Evolutionary conservation across 192 early-diverging fungal species (phyloP), one percentile per base, ranked within the genome.

Genomic region (Linnemannia schmuckeri): DNA sequence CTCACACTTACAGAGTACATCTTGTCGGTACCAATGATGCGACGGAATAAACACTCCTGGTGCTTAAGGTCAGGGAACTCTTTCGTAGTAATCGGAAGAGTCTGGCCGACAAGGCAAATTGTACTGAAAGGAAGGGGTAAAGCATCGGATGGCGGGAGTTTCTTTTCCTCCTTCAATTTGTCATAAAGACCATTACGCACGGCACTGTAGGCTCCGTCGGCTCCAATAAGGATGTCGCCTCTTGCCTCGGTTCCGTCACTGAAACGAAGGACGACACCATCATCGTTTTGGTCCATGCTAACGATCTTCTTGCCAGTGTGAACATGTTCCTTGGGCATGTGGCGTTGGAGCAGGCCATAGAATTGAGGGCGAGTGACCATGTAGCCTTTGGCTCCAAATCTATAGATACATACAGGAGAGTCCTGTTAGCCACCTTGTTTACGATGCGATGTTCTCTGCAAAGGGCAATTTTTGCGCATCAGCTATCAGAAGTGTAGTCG

Each of bases 171-270:
- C 27, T 61, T 55, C 13, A 83, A 30, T 5, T 49, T 22, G 18
- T 41, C 24, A 49, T 77, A 83, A 2, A 77, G 35, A 24, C 41
- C 46, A 41, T 77, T 44, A 9, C 81, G 76, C 7, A 83, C 76
- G 1, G 40, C 69, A 52, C 74, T 76, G 38, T 77, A 71, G 12
- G 75, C 74, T 13, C 81, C 81, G n/a, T 82, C 81, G 35, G 74
- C 74, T 6, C 81, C 81, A 0, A 82, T 75, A 24, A 83, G 55
- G 27, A 83, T 72, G 13, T 77, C 70, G 24, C 81, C 81, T 15
- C 72, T 52, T 27, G 42, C 20, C 6, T 37, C 47, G 4, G 70
- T 17, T 24, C 35, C 44, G 30, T 83, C 76, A 1, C 71, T 61
- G 40, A 52, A 83, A 1, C 33, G 71, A 42, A 75, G 41, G 42